Evolutionary conservation across 257 asterid species (phyloP).

Genomic region (Catharanthus roseus): DNA sequence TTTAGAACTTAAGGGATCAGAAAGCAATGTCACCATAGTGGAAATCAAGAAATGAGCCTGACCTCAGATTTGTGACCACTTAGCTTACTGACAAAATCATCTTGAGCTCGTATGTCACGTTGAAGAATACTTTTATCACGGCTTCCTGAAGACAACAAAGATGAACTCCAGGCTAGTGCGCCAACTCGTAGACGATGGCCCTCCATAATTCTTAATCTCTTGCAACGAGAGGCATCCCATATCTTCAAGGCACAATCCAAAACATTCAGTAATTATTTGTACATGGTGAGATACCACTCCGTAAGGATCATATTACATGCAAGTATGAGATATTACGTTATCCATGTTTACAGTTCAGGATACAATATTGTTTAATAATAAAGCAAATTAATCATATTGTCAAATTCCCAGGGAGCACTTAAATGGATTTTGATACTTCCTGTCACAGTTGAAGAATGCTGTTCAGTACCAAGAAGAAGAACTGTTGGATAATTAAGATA

Average conservation of each 20-base stretch:
- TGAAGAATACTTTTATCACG: conserved; percentile 91
- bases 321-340: not conserved
- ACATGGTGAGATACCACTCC: not conserved
- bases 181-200: conserved; percentile 92
- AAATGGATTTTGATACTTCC: not conserved
- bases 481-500: conserved; percentile 20
- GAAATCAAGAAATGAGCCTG: conserved; percentile 15
- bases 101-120: conserved; percentile 73
- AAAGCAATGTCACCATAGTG: not conserved
- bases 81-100: conserved; percentile 73
- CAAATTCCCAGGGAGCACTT: not conserved
- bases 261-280: not conserved
- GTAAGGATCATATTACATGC: not conserved
- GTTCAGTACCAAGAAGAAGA: conserved; percentile 8
- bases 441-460: not conserved
- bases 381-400: not conserved
- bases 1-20: not conserved
- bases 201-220: conserved; percentile 87
- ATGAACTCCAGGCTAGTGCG: conserved; percentile 92
- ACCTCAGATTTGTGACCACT: conserved; percentile 98
- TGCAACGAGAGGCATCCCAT: conserved; percentile 94
- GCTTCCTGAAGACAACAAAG: conserved; percentile 82
- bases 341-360: not conserved
- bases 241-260: conserved; percentile 36
- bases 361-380: conserved; percentile 3